Evolutionary conservation across 176 grass and related monocot genomes (phyloP).

Genomic region (Oryza glaberrima): DNA sequence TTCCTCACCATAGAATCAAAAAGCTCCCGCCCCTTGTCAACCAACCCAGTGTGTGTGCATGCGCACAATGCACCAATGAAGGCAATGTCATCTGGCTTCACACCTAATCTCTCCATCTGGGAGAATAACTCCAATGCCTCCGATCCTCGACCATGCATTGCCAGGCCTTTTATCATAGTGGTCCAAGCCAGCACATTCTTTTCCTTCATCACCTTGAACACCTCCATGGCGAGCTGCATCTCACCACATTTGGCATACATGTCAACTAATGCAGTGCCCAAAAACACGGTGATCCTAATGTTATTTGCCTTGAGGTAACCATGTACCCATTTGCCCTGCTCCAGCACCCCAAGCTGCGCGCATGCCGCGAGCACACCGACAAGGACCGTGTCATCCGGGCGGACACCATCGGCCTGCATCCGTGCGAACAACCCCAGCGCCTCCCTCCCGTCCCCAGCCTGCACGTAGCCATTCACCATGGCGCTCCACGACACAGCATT

Average conservation of each 20-base stretch:
- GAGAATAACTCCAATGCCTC: slow-evolving; percentile 51
- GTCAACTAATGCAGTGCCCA: slow-evolving; percentile 54
- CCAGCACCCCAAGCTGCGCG: slow-evolving; percentile 48
- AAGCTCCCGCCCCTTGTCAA: slow-evolving; percentile 52
- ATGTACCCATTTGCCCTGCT: slow-evolving; percentile 63
- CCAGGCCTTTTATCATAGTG: slow-evolving; percentile 61
- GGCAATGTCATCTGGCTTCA: slow-evolving; percentile 53
- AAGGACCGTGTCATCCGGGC: slow-evolving; percentile 42
- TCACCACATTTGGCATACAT: slow-evolving; percentile 62
- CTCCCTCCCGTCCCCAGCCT: slow-evolving; percentile 49
- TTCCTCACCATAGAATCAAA: slow-evolving; percentile 52
- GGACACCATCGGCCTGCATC: slow-evolving; percentile 47
- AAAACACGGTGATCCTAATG: slow-evolving; percentile 47
- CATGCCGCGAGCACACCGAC: slow-evolving; percentile 46
- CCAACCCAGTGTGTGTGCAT: slow-evolving; percentile 55
- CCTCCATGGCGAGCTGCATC: slow-evolving; percentile 48
- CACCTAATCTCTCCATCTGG: slow-evolving; percentile 48
- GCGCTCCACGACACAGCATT: slow-evolving; percentile 59
- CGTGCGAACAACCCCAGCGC: slow-evolving; percentile 37
- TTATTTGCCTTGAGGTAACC: slow-evolving; percentile 41
- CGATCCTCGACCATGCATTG: slow-evolving; percentile 54
- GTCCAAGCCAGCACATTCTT: slow-evolving; percentile 64
- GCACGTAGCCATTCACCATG: slow-evolving; percentile 59
- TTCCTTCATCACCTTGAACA: slow-evolving; percentile 51
- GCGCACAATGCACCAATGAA: slow-evolving; percentile 54